phyloP scores from a whole-genome alignment of 1,284 basidiomycete genomes.

The Singerocomus inundabilis region DNA sequence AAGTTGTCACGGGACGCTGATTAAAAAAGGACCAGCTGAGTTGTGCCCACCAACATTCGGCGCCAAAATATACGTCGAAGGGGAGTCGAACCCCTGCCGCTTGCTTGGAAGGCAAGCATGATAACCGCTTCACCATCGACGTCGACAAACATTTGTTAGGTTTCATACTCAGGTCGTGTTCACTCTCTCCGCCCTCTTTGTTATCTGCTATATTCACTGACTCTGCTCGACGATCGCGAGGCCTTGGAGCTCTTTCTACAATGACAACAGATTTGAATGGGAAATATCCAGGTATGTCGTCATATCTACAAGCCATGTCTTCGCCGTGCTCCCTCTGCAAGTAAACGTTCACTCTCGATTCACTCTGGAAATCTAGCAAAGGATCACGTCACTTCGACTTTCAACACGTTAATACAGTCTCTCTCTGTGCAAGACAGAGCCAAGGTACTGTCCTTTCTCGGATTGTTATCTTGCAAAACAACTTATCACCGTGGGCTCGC shows the following conservation, averaged over 20 bases:
- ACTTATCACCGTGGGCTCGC: constrained; percentile 2
- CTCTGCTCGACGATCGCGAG: neutral
- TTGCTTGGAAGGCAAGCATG: constrained; percentile 86
- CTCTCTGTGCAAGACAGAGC: constrained; percentile 46
- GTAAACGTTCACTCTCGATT: neutral
- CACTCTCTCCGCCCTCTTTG: too few relatives aligned
- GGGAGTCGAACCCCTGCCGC: constrained; percentile 82
- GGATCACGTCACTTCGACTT: constrained; percentile 51
- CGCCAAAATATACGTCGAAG: constrained; percentile 48
- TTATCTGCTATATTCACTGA: neutral
- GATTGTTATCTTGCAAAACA: neutral
- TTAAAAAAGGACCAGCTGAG: neutral
- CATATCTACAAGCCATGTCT: neutral
- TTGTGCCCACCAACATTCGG: neutral
- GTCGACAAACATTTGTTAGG: constrained; percentile 15
- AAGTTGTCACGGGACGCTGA: too few relatives aligned
- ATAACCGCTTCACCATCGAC: constrained; percentile 81
- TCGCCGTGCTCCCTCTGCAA: neutral
- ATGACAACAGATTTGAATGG: constrained; percentile 15
- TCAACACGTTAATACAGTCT: constrained; percentile 46
- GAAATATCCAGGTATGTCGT: constrained; percentile 26
- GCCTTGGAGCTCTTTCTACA: neutral
- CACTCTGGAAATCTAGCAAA: constrained; percentile 33
- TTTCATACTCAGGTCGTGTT: too few relatives aligned
- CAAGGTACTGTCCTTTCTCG: constrained; percentile 43